A percentile compares a stretch with the other conserved stretches of the same genome.
phyloP scores from a whole-genome alignment of 306 rosid genomes.

The Quercus parvula region DNA sequence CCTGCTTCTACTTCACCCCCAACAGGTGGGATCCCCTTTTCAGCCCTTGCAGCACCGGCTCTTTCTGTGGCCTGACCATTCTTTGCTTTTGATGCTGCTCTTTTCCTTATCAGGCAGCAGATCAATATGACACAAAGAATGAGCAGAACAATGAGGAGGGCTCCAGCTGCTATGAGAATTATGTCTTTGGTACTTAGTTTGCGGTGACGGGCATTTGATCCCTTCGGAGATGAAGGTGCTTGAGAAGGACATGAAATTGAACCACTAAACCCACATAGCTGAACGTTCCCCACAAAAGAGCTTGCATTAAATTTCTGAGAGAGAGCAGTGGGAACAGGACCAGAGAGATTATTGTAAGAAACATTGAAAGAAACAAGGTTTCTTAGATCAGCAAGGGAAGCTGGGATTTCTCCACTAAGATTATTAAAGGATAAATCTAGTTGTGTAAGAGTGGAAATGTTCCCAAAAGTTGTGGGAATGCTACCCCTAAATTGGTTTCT shows the following conservation, averaged over 20 bases:
- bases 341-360: constrained; percentile 75
- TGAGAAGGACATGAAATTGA: constrained; percentile 54
- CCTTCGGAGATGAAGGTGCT: constrained; percentile 42
- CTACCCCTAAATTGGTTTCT: constrained; percentile 55
- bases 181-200: constrained; percentile 68
- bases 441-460: constrained; percentile 52
- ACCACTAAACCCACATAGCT: constrained; percentile 71
- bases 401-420: constrained; percentile 68
- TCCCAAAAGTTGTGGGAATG: constrained; percentile 60
- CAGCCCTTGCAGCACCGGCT: constrained; percentile 36
- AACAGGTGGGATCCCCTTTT: constrained; percentile 51
- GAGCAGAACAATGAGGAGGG: constrained; percentile 49
- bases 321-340: constrained; percentile 62
- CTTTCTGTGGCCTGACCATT: constrained; percentile 36
- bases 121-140: constrained; percentile 57
- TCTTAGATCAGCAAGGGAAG: constrained; percentile 39
- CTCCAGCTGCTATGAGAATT: constrained; percentile 80
- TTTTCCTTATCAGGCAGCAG: constrained; percentile 54
- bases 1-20: constrained; percentile 56
- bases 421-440: constrained; percentile 77
- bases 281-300: constrained; percentile 69
- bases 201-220: constrained; percentile 36
- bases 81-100: constrained; percentile 45
- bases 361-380: constrained; percentile 59
- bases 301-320: constrained; percentile 60